phyloP scores from a whole-genome alignment of 139 green algal species.

The Chlamydomonas applanata region DNA sequence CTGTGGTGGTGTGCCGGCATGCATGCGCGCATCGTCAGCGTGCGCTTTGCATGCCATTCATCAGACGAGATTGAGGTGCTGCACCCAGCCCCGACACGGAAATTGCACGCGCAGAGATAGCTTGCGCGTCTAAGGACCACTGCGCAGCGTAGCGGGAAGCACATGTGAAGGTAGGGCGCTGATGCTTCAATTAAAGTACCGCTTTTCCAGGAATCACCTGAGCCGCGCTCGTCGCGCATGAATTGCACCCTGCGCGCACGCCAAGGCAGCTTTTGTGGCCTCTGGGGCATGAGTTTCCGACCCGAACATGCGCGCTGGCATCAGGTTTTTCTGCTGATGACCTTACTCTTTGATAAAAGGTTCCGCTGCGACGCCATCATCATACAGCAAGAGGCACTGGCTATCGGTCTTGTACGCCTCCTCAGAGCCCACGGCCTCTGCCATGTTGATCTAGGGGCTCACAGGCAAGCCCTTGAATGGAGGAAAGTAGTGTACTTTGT shows the following conservation, averaged over 20 bases:
- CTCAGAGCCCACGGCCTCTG: not conserved
- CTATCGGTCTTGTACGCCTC: conserved; percentile 19
- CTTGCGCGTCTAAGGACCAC: not conserved
- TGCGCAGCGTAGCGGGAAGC: no score
- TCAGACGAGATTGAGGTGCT: no score
- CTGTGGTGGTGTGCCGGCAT: no score
- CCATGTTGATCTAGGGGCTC: no score
- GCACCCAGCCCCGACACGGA: no score
- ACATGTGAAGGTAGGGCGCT: not conserved
- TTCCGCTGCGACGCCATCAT: not conserved
- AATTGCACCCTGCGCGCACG: not conserved
- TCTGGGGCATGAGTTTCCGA: no score
- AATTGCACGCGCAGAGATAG: not conserved
- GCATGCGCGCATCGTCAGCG: not conserved
- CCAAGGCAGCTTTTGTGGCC: not conserved
- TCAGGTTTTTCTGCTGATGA: no score
- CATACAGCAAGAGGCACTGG: conserved; percentile 35
- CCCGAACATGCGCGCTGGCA: no score
- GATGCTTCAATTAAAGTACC: not conserved
- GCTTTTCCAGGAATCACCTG: not conserved
- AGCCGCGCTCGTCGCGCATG: not conserved
- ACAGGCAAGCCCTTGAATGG: no score
- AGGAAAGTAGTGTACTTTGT: no score
- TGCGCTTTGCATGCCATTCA: no score
- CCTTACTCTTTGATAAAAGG: not conserved